These are phyloP conservation scores for Cucumis cinereus DNA, from an alignment of 306 rosid genomes.

Conservation along the genomic window DNA sequence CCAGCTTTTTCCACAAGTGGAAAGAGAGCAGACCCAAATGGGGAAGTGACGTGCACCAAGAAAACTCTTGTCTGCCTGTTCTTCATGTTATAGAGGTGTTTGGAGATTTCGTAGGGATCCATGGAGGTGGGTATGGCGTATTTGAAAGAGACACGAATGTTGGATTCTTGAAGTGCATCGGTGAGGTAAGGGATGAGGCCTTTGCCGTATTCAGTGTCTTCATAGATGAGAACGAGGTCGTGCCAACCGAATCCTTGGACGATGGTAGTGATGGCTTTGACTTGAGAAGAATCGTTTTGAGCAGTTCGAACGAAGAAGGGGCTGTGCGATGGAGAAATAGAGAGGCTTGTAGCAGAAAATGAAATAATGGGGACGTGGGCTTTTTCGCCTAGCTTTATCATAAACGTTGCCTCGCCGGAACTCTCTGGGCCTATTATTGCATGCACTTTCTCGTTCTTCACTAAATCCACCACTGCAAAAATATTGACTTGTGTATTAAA, in stretches of 20 bases:
- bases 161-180: slow-evolving; percentile 16
- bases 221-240: slow-evolving; percentile 23
- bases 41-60: slow-evolving; percentile 25
- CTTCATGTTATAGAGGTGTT: slow-evolving; percentile 16
- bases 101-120: neutral
- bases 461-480: slow-evolving; percentile 13
- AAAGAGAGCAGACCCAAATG: slow-evolving; percentile 18
- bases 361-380: slow-evolving; percentile 20
- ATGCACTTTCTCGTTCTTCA: slow-evolving; percentile 15
- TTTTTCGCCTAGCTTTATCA: slow-evolving; percentile 15
- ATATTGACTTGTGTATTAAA: no score
- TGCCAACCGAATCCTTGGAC: slow-evolving; percentile 22
- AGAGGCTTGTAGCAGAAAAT: slow-evolving; percentile 25
- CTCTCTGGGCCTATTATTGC: slow-evolving; percentile 25
- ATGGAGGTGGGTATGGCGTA: slow-evolving; percentile 18
- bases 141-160: slow-evolving; percentile 14
- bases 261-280: slow-evolving; percentile 22
- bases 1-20: slow-evolving; percentile 8
- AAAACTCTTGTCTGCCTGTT: slow-evolving; percentile 10
- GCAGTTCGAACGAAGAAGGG: slow-evolving; percentile 21
- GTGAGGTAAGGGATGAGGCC: slow-evolving; percentile 25
- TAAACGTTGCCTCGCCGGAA: slow-evolving; percentile 21
- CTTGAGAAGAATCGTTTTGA: slow-evolving; percentile 17
- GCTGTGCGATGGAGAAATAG: slow-evolving; percentile 17
- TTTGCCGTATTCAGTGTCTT: slow-evolving; percentile 29